These are phyloP conservation scores for Misopates orontium DNA, from an alignment of 257 asterid genomes.

Conservation along the genomic window DNA sequence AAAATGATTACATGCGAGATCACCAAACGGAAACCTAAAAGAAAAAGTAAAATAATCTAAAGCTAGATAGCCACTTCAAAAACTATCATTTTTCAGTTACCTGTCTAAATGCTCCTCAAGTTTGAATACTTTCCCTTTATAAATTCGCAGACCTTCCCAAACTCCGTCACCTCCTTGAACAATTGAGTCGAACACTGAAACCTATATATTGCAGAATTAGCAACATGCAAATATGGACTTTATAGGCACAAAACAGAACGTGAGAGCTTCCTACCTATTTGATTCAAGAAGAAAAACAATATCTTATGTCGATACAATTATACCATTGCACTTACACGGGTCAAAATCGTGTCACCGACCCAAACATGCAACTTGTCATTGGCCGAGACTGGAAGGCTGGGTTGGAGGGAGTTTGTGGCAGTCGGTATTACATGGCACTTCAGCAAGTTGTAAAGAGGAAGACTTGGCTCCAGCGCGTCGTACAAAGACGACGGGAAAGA, in stretches of 20 bases:
- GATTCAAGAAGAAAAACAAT: slow-evolving; percentile 12
- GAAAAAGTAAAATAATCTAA: no score
- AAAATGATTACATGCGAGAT: no score
- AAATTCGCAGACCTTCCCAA: slow-evolving; percentile 93
- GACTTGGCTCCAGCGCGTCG: slow-evolving; percentile 79
- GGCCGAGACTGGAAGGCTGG: slow-evolving; percentile 67
- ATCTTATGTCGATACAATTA: slow-evolving; percentile 2
- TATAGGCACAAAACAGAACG: slow-evolving; percentile 8
- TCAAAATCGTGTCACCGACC: slow-evolving; percentile 86
- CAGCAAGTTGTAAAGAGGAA: slow-evolving; percentile 81
- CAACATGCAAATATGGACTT: slow-evolving; percentile 18
- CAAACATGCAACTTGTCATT: slow-evolving; percentile 84
- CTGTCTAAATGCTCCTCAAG: slow-evolving; percentile 91
- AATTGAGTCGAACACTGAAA: slow-evolving; percentile 85
- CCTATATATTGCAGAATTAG: slow-evolving; percentile 41
- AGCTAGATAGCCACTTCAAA: background rate
- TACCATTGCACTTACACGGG: slow-evolving; percentile 95
- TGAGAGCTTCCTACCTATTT: slow-evolving; percentile 3
- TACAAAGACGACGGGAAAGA: slow-evolving; percentile 68
- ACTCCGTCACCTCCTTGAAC: slow-evolving; percentile 97
- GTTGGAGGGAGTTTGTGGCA: slow-evolving; percentile 32
- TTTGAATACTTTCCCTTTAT: slow-evolving; percentile 71
- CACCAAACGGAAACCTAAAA: no score
- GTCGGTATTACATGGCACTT: slow-evolving; percentile 40
- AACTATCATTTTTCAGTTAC: slow-evolving; percentile 32